phyloP scores from a whole-genome alignment of 495 filamentous ascomycete species.

The Paragyromitra xinjiangensis region DNA sequence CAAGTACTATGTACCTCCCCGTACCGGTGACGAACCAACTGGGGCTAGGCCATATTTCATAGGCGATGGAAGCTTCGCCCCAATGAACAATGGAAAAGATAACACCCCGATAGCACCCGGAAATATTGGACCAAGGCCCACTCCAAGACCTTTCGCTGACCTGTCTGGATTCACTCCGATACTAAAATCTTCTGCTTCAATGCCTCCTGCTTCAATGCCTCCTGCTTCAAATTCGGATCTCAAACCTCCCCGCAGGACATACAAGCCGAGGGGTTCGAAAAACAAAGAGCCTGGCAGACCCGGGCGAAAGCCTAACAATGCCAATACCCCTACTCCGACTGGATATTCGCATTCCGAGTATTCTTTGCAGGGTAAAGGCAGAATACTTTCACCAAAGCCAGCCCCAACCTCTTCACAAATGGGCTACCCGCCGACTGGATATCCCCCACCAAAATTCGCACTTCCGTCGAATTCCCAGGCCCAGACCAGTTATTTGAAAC shows the following conservation, averaged over 20 bases:
- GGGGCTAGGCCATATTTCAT: constrained; percentile 27
- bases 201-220: not conserved
- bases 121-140: constrained; percentile 25
- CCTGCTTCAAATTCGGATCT: not conserved
- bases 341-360: constrained; percentile 37
- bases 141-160: constrained; percentile 23
- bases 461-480: constrained; percentile 21
- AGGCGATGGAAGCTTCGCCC: constrained; percentile 1
- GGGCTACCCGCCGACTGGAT: constrained; percentile 33
- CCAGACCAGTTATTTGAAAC: constrained; percentile 31
- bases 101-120: not conserved
- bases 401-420: constrained; percentile 34
- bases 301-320: constrained; percentile 41
- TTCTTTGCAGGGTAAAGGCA: constrained; percentile 42
- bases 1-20: constrained; percentile 25
- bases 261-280: constrained; percentile 30
- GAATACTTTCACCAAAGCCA: constrained; percentile 50
- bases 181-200: constrained; percentile 37
- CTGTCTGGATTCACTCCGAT: constrained; percentile 28
- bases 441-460: constrained; percentile 43
- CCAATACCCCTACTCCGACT: constrained; percentile 11
- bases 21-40: constrained; percentile 8
- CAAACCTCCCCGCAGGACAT: constrained; percentile 18
- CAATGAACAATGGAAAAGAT: constrained; percentile 19
- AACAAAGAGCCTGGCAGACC: constrained; percentile 34